Base-by-base conservation (phyloP, 306 rosid genomes). In the Datisca glomerata region DNA sequence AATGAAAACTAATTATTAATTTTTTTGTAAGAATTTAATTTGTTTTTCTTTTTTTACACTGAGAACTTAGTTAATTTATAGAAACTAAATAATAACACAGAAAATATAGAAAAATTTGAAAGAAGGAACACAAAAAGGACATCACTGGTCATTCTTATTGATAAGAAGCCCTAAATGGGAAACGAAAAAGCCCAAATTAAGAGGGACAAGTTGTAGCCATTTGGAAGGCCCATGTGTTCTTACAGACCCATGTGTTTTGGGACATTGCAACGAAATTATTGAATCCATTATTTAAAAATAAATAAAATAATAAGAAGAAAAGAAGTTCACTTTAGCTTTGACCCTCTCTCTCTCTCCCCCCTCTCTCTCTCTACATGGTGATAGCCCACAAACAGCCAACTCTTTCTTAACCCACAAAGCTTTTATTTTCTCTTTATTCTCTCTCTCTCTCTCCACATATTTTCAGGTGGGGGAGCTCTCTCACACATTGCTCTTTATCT, bases 191-290 rank as follows among this genome's bases (percentile, higher is more conserved):
- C 45, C 51, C 24, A 40, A 48, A 40, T 55, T 63, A 55, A 38
- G 71, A 59, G 59, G 43, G 77, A 51, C 72, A 46, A 47, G 49
- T 57, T 8, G 8, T 58, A 63, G 67, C 58, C 55, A 41, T 53
- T 43, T 18, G 3, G 42, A 47, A 59, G 61, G 61, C 60, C 59
- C 59, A 39, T 59, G 16, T 43, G 66, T 60, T 70, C 60, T 61
- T 44, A 43, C 41, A 59, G 65, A 70, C 68, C 28, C 57, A 32
- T 59, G 64, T 20, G 39, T 57, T 64, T 48, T 41, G 56, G 60
- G 59, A 55, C 64, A 49, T 55, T 18, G 48, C n/a, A n/a, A n/a
- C n/a, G n/a, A 50, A 71, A 71, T 60, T 46, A 71, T 51, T 46
- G 68, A 57, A 48, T 33, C 46, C 21, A n/a, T n/a, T n/a, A n/a